Evolutionary conservation across 2,329 filamentous ascomycete species (phyloP).

Genomic region (Scedosporium apiospermum): DNA sequence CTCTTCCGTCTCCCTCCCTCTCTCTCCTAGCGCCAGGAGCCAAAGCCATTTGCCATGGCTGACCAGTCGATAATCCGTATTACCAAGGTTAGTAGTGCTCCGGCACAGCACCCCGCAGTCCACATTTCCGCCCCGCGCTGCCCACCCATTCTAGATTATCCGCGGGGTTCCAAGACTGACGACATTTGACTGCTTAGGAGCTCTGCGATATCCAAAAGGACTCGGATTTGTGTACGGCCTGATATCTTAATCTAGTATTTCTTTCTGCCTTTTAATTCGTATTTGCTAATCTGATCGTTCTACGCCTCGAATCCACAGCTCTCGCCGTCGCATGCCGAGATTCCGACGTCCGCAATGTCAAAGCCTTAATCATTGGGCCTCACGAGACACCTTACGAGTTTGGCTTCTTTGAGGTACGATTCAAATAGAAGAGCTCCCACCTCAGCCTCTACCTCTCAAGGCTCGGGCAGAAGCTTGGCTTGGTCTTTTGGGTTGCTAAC

Average conservation of each 20-base stretch:
- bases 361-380: conserved; percentile 81
- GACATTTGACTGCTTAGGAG: conserved; percentile 46
- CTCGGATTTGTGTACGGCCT: conserved; percentile 65
- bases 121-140: background rate
- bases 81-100: conserved; percentile 52
- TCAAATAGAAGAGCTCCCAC: background rate
- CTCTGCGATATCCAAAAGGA: conserved; percentile 76
- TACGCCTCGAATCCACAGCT: conserved; percentile 35
- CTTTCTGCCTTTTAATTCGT: background rate
- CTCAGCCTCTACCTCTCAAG: background rate
- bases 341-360: conserved; percentile 78
- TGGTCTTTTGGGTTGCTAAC: background rate
- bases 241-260: background rate
- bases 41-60: conserved; percentile 42
- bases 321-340: conserved; percentile 83
- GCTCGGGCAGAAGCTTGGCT: conserved; percentile 16
- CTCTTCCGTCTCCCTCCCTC: background rate
- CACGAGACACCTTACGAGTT: conserved; percentile 95
- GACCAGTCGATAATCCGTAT: conserved; percentile 86
- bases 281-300: background rate
- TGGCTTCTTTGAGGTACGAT: conserved; percentile 80
- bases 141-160: background rate
- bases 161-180: conserved; percentile 5
- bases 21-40: background rate
- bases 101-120: background rate